Conservation (phyloP, 192 early-diverging fungal genomes). For the Backusella circina region DNA sequence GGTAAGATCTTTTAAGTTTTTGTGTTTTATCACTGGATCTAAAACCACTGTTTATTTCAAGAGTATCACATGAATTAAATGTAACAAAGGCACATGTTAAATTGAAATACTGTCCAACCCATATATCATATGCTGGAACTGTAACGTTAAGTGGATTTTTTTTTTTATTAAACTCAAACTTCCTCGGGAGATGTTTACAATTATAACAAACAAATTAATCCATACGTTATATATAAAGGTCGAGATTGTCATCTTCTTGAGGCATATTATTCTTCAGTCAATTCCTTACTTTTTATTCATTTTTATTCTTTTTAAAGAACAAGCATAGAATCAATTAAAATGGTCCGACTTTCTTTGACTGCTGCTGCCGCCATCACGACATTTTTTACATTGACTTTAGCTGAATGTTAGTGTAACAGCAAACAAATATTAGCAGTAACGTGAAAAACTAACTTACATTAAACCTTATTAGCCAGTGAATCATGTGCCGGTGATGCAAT, state of each 20-base stretch:
- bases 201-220: background rate
- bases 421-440: background rate
- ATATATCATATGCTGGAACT: background rate
- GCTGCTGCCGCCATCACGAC: background rate
- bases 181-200: background rate
- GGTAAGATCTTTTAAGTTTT: constrained; percentile 4
- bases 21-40: background rate
- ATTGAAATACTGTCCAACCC: background rate
- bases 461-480: background rate
- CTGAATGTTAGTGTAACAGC: constrained; percentile 6
- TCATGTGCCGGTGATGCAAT: background rate
- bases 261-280: background rate
- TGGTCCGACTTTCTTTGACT: constrained; percentile 9
- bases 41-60: background rate
- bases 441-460: background rate
- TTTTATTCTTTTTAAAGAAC: background rate
- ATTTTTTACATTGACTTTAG: background rate
- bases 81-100: background rate
- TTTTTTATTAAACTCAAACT: constrained; percentile 2
- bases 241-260: background rate
- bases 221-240: background rate
- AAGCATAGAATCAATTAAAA: constrained; percentile 1
- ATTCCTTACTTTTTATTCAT: no score
- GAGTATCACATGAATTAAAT: background rate
- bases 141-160: background rate